phyloP scores from a whole-genome alignment of 176 grass and related monocot species.

The Neostapfia colusana region DNA sequence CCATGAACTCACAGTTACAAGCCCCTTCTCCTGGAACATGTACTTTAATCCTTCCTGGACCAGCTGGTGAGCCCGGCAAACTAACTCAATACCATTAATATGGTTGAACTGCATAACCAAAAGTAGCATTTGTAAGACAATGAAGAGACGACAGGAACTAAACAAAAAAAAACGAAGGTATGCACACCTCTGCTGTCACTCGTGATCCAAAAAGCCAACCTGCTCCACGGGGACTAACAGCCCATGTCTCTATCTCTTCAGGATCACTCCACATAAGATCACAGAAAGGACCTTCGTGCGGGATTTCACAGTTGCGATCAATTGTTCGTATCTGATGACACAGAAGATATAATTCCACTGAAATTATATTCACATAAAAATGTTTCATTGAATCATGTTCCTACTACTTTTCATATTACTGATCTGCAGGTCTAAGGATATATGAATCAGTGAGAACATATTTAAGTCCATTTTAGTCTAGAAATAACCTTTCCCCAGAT shows the following conservation, averaged over 20 bases:
- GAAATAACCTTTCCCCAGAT: neutral
- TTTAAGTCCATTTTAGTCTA: neutral
- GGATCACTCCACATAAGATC: conserved; percentile 99
- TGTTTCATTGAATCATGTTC: neutral
- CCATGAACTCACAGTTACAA: conserved; percentile 84
- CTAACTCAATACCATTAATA: conserved; percentile 91
- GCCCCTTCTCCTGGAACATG: conserved; percentile 99
- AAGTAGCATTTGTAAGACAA: conserved; percentile 2
- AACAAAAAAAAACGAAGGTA: neutral
- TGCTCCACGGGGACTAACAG: conserved; percentile 93
- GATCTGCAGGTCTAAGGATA: neutral
- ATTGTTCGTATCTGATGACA: conserved; percentile 77
- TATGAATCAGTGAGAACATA: neutral
- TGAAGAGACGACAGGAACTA: neutral
- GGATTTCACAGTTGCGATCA: conserved; percentile 98
- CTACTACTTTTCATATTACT: neutral
- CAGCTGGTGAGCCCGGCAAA: conserved; percentile 94
- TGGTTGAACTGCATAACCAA: conserved; percentile 77
- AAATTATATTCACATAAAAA: conserved; percentile 1
- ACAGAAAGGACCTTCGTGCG: conserved; percentile 94
- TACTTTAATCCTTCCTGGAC: conserved; percentile 99
- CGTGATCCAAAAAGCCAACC: conserved; percentile 97
- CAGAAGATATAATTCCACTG: conserved; percentile 12
- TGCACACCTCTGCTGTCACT: conserved; percentile 86
- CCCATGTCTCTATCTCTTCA: conserved; percentile 98